Base-by-base conservation (phyloP, 2,329 filamentous ascomycete genomes). In the Microcyclosporella mali region DNA sequence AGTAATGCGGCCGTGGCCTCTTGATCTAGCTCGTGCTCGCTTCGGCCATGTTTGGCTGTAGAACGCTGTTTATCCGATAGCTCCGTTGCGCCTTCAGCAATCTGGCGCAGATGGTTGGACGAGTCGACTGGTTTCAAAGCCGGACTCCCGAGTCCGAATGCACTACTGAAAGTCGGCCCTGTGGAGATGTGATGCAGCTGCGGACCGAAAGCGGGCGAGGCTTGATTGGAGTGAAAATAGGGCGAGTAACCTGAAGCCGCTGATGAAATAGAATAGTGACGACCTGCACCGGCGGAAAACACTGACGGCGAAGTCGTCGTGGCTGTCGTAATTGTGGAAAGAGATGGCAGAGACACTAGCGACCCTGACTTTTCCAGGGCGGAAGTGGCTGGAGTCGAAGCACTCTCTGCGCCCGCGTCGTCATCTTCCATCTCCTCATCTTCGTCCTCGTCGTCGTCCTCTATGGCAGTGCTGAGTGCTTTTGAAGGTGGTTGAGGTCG, bases 1-100 rank as follows among this genome's bases (percentile, higher is more conserved):
- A 95, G 66, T 54, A 95, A 64, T 2, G 88, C 89, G 10, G 87
- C 83, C 6, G 88, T 92, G 1, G 88, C 89, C 62, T 92, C 87
- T 47, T 88, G 82, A 33, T 74, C 70, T 21, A 70, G 62, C 55
- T 67, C 55, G 35, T 62, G 48, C 33, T 62, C 57, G 16, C 49
- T 59, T 15, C 56, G 47, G 3, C 42, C 44, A 9, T 16, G 33
- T 18, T 54, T 51, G 18, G 37, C 21, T 8, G 45, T 39, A 31
- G 21, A 41, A 17, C 51, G 50, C n/a, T 48, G 51, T 39, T 55
- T 50, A 12, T 59, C 56, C 8, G 49, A 45, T 25, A 58, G 41
- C 33, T 57, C 55, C n/a, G 38, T 52, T 1, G 52, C 53, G n/a
- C 49, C 45, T 42, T 59, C 56, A 6, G 55, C 56, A 30, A 58